These are phyloP conservation scores for Populus nigra DNA, from an alignment of 345 rosid genomes.

Conservation along the genomic window DNA sequence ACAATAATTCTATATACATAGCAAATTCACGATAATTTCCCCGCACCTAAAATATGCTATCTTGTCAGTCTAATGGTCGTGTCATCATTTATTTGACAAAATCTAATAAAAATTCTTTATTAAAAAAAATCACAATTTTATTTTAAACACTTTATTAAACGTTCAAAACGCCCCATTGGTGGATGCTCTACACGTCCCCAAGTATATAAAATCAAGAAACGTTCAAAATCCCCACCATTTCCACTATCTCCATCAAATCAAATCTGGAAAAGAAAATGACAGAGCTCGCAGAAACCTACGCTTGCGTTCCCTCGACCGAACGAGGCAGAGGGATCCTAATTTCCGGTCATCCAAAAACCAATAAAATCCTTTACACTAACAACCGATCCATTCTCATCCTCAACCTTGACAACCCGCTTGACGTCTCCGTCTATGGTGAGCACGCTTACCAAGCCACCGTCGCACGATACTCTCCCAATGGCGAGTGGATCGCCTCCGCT, in stretches of 20 bases:
- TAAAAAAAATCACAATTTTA: no score
- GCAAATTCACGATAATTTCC: no score
- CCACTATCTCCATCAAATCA: neutral
- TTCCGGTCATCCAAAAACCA: conserved; percentile 71
- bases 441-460: conserved; percentile 93
- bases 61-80: no score
- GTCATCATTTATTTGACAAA: no score
- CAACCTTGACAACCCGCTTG: conserved; percentile 74
- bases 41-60: no score
- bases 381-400: conserved; percentile 85
- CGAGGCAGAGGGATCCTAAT: conserved; percentile 89
- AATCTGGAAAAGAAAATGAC: conserved; percentile 9
- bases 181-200: neutral
- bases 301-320: conserved; percentile 85
- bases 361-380: conserved; percentile 72
- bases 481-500: conserved; percentile 98
- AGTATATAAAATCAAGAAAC: neutral
- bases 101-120: no score
- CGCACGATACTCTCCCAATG: conserved; percentile 95
- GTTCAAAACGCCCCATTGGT: neutral
- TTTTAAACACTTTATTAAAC: no score
- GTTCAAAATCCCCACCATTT: conserved; percentile 8
- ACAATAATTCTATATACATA: no score
- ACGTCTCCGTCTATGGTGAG: conserved; percentile 80
- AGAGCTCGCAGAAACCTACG: conserved; percentile 59